These are phyloP conservation scores for Trypanosoma brucei DNA, from an alignment of 208 protist species.

Conservation along the genomic window DNA sequence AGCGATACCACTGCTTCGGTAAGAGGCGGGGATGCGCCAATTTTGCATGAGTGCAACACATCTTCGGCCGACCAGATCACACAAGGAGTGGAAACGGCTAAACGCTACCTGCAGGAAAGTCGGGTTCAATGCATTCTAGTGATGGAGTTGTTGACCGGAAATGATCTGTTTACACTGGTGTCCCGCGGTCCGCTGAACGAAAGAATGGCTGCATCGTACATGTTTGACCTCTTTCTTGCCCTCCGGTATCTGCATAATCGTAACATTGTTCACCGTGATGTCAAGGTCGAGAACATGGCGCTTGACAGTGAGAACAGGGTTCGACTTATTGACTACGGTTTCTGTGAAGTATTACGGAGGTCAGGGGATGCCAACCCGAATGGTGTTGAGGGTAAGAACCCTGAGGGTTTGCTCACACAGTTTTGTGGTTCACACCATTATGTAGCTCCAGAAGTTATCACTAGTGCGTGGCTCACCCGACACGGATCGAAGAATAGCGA, in stretches of 20 bases:
- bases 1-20: neutral
- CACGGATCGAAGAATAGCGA: neutral
- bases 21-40: neutral
- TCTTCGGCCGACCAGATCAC: neutral
- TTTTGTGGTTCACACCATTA: conserved; percentile 36
- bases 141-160: conserved; percentile 16
- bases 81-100: conserved; percentile 2
- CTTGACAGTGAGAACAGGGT: conserved; percentile 15
- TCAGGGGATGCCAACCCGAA: neutral
- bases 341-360: conserved; percentile 14
- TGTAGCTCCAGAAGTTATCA: conserved; percentile 33
- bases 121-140: conserved; percentile 17
- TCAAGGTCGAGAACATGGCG: conserved; percentile 40
- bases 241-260: conserved; percentile 23
- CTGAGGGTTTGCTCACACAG: conserved; percentile 9
- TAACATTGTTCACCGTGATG: conserved; percentile 32
- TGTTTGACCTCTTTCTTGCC: conserved; percentile 23
- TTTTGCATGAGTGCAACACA: neutral
- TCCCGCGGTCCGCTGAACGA: conserved; percentile 12
- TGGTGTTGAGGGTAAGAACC: neutral
- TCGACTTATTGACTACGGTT: conserved; percentile 30
- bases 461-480: conserved; percentile 1
- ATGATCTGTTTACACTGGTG: conserved; percentile 16
- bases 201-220: conserved; percentile 7
- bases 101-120: conserved; percentile 4